Conservation (phyloP, 257 asterid genomes). For the Cruciata laevipes region DNA sequence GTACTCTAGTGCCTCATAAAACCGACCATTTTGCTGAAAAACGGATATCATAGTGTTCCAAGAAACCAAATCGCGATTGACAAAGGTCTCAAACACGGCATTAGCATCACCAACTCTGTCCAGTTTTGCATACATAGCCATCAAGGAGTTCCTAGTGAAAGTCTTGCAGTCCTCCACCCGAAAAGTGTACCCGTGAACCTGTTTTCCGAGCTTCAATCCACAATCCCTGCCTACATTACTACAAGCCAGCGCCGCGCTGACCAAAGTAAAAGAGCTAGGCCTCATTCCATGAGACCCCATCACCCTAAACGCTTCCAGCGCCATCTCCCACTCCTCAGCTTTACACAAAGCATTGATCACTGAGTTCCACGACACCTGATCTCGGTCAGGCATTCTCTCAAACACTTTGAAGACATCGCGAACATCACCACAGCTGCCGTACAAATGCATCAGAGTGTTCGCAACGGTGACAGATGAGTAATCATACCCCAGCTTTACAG, state of each 20-base stretch:
- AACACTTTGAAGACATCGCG: slow-evolving; percentile 52
- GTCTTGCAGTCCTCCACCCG: slow-evolving; percentile 53
- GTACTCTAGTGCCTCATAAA: slow-evolving; percentile 55
- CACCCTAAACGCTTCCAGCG: slow-evolving; percentile 51
- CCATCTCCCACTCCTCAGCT: slow-evolving; percentile 66
- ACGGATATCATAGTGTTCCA: slow-evolving; percentile 78
- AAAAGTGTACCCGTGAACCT: slow-evolving; percentile 63
- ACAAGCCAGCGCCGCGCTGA: slow-evolving; percentile 68
- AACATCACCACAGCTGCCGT: slow-evolving; percentile 44
- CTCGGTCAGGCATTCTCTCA: slow-evolving; percentile 59
- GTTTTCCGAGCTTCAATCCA: slow-evolving; percentile 75
- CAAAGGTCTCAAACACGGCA: slow-evolving; percentile 44
- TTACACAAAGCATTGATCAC: slow-evolving; percentile 64
- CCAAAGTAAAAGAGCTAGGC: slow-evolving; percentile 74
- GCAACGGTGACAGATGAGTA: slow-evolving; percentile 52
- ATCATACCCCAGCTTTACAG: slow-evolving; percentile 51
- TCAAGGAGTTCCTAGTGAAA: slow-evolving; percentile 61
- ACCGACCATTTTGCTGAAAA: slow-evolving; percentile 45
- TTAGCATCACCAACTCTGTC: slow-evolving; percentile 54
- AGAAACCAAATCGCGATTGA: slow-evolving; percentile 57
- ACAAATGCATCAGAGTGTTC: slow-evolving; percentile 63
- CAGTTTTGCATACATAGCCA: slow-evolving; percentile 77
- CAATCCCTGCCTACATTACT: slow-evolving; percentile 45
- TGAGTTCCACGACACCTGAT: slow-evolving; percentile 87
- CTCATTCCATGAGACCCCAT: slow-evolving; percentile 53